phyloP scores from a whole-genome alignment of 2,329 filamentous ascomycete genomes.

The Pezicula radicicola region DNA sequence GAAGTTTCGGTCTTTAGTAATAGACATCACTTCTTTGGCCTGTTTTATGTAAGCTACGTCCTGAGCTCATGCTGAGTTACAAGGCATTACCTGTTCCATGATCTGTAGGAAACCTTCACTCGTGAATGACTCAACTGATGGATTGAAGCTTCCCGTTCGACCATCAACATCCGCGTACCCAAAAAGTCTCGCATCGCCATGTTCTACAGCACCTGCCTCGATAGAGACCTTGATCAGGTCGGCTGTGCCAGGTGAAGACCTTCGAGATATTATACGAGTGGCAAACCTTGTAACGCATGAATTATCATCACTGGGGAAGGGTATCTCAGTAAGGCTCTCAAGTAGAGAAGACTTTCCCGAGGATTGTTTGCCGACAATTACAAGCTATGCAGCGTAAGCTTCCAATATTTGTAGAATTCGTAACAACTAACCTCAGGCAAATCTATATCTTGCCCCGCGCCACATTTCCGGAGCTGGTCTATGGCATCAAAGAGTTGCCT shows the following conservation, averaged over 20 bases:
- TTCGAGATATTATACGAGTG: conserved; percentile 33
- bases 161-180: conserved; percentile 17
- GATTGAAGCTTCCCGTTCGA: conserved; percentile 13
- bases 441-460: conserved; percentile 26
- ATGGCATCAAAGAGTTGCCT: conserved; percentile 34
- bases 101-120: conserved; percentile 26
- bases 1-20: conserved; percentile 32
- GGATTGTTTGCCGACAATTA: conserved; percentile 35
- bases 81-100: conserved; percentile 26
- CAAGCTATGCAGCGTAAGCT: conserved; percentile 23
- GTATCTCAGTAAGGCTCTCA: conserved; percentile 34
- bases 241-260: conserved; percentile 23
- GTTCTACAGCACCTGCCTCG: not conserved
- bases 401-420: not conserved
- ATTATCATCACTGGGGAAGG: conserved; percentile 29
- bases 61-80: not conserved
- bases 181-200: conserved; percentile 10
- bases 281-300: conserved; percentile 34
- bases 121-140: conserved; percentile 16
- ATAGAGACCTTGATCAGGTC: conserved; percentile 31
- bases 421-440: conserved; percentile 30
- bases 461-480: conserved; percentile 31
- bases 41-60: not conserved
- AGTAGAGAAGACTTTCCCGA: conserved; percentile 36
- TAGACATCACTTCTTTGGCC: conserved; percentile 28